phyloP scores from a whole-genome alignment of 1,139 yeast genomes.

The Pneumocystis canis region DNA sequence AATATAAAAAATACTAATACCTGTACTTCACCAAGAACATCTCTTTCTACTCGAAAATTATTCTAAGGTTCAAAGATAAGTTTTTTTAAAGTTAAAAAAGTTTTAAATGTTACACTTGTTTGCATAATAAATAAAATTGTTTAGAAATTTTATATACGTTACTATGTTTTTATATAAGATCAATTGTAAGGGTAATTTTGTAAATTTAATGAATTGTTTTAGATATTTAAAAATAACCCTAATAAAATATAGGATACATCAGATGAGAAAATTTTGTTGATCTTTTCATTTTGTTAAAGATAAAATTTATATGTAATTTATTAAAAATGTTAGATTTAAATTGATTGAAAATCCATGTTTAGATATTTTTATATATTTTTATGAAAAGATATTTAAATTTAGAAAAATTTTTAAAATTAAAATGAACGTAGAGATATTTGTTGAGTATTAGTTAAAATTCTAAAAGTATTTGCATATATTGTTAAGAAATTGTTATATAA shows the following conservation, averaged over 20 bases:
- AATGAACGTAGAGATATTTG: no score
- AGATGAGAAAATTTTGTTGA: not conserved
- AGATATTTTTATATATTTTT: no score
- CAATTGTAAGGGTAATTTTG: not conserved
- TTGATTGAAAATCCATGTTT: no score
- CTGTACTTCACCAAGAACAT: conserved; percentile 70
- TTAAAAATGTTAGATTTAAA: no score
- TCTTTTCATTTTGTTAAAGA: not conserved
- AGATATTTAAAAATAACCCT: not conserved
- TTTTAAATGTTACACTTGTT: not conserved
- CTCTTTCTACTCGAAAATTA: conserved; percentile 61
- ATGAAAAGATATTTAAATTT: no score
- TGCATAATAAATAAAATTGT: not conserved
- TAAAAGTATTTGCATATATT: no score
- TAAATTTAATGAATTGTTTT: not conserved
- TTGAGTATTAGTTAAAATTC: no score
- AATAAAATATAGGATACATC: not conserved
- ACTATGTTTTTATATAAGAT: not conserved
- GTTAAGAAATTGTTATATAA: not conserved
- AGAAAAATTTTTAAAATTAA: not conserved
- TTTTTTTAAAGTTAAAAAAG: not conserved
- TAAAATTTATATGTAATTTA: no score
- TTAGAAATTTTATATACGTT: not conserved
- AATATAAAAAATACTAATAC: not conserved
- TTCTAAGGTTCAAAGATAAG: not conserved